phyloP scores from a whole-genome alignment of 495 filamentous ascomycete genomes.

The Glonium stellatum region DNA sequence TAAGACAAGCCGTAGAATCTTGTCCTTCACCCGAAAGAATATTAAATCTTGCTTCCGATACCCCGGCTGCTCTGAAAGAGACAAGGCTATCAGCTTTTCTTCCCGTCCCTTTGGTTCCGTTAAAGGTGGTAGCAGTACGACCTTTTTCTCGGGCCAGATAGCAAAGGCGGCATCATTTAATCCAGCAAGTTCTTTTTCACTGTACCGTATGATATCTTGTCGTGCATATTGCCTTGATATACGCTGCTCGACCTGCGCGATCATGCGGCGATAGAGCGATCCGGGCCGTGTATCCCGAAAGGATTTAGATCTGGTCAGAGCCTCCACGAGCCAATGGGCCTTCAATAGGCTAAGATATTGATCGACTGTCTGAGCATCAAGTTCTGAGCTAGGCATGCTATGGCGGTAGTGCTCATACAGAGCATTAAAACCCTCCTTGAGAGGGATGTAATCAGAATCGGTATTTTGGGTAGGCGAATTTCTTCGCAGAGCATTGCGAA shows the following conservation, averaged over 20 bases:
- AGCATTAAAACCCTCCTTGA: constrained; percentile 15
- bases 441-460: constrained; percentile 2
- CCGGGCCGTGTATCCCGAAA: constrained; percentile 5
- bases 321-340: constrained; percentile 15
- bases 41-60: background rate
- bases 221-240: constrained; percentile 6
- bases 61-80: background rate
- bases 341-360: constrained; percentile 14
- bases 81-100: background rate
- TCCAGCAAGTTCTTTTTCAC: background rate
- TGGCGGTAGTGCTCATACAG: constrained; percentile 5
- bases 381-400: background rate
- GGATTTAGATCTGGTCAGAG: background rate
- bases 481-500: background rate
- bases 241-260: constrained; percentile 5
- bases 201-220: background rate
- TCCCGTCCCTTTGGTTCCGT: background rate
- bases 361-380: background rate
- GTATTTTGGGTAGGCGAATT: background rate
- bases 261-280: constrained; percentile 4
- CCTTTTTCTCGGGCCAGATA: background rate
- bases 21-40: background rate
- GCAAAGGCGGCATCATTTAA: background rate
- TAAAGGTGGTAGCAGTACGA: background rate
- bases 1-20: background rate